Percentiles rank a stretch among this genome's conserved stretches.
Conservation (phyloP, 768 basidiomycete genomes). For the Serendipita sp. region DNA sequence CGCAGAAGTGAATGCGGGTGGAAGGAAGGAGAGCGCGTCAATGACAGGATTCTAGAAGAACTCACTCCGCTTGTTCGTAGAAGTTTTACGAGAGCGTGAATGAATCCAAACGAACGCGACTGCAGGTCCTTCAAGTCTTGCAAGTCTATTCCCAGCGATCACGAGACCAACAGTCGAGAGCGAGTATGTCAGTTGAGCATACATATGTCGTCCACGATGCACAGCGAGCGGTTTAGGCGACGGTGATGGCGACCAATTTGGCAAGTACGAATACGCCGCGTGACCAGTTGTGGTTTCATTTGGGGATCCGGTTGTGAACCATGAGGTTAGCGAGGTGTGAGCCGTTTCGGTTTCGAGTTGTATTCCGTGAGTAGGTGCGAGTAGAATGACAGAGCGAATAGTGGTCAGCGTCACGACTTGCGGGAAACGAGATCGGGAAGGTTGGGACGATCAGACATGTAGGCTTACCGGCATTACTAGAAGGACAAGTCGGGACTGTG, state of each 20-base stretch:
- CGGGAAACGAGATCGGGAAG: not conserved
- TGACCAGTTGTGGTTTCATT: not conserved
- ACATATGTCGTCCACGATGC: conserved; percentile 20
- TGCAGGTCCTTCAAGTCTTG: conserved; percentile 54
- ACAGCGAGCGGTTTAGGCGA: too few species aligned
- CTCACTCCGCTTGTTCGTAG: conserved; percentile 47
- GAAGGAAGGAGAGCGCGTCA: not conserved
- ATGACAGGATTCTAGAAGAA: conserved; percentile 7
- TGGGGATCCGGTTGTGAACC: conserved; percentile 1
- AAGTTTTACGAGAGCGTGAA: conserved; percentile 46
- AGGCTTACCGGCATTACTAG: conserved; percentile 40
- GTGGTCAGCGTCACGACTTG: not conserved
- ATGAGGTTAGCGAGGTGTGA: conserved; percentile 22
- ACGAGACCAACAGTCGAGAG: conserved; percentile 3
- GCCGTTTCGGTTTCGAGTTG: not conserved
- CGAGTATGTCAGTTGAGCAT: not conserved
- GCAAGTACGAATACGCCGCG: conserved; percentile 22
- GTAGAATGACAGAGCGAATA: not conserved
- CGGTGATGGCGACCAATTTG: too few species aligned
- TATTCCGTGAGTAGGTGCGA: not conserved
- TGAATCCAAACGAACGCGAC: conserved; percentile 42
- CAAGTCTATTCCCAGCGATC: conserved; percentile 24
- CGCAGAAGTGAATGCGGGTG: not conserved
- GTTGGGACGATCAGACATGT: not conserved
- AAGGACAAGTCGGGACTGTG: conserved; percentile 49